Evolutionary conservation across 179 eudicot genomes (phyloP).

Genomic region (Nepenthes alata): DNA sequence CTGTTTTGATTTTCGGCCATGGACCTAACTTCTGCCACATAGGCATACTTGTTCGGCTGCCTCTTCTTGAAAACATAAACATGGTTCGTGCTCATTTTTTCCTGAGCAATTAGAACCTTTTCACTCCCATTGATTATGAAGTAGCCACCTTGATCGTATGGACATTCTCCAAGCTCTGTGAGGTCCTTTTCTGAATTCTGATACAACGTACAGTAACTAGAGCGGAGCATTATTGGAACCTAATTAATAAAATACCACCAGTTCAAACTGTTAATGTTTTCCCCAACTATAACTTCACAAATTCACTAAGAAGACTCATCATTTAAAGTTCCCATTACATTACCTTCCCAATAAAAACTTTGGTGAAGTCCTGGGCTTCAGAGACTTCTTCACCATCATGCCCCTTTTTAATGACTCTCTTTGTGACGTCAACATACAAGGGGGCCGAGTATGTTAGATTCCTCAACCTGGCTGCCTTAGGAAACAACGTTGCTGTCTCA

Average conservation of each 20-base stretch:
- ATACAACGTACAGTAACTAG: constrained; percentile 86
- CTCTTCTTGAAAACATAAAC: constrained; percentile 94
- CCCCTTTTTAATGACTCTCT: constrained; percentile 73
- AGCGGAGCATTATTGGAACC: constrained; percentile 98
- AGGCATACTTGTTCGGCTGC: constrained; percentile 95
- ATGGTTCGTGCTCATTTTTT: constrained; percentile 97
- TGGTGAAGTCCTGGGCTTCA: constrained; percentile 79
- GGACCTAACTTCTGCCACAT: constrained; percentile 87
- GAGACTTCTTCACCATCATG: constrained; percentile 93
- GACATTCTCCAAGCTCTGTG: constrained; percentile 95
- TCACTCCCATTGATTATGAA: constrained; percentile 95
- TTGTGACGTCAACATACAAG: constrained; percentile 77
- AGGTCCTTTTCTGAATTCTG: constrained; percentile 94
- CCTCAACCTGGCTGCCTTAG: constrained; percentile 93
- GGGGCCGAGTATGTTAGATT: constrained; percentile 95
- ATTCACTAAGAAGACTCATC: neutral
- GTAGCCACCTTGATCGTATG: constrained; percentile 89
- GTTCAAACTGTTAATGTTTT: neutral
- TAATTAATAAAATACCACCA: constrained; percentile 11
- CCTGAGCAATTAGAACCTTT: constrained; percentile 94
- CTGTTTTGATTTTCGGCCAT: constrained; percentile 92
- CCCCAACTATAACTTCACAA: neutral
- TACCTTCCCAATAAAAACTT: constrained; percentile 96
- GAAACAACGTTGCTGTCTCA: constrained; percentile 90
- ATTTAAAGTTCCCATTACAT: neutral